Evolutionary conservation across 2,329 filamentous ascomycete genomes (phyloP), one percentile per base, ranked within the genome.

Genomic region (Neoarthrinium moseri): DNA sequence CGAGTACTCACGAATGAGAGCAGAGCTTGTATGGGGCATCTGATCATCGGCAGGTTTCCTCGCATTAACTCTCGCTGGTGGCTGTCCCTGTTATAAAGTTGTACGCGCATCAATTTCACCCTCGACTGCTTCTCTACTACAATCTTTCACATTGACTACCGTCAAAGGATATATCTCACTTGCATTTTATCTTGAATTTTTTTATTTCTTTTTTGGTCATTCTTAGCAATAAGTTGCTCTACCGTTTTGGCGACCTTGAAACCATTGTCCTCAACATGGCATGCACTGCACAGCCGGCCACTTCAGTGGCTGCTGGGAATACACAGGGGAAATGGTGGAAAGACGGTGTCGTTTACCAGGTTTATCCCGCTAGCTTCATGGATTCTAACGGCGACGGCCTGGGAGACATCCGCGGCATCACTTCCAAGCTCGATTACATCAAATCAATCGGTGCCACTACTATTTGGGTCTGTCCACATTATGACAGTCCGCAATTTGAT

Each of bases 361-460:
- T 45, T 10, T 45, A 45, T 13, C 43, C 43, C 13, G 33, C 43
- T 15, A 38, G 33, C 35, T 45, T 45, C 34, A 37, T 33, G 27
- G 33, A 37, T 26, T 37, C 22, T 8, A 39, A 45, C 22, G 35
- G 33, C 8, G 33, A 37, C 12, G 43, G 43, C n/a, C 18, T 30
- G 3, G 43, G 43, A 0, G 33, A 37, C 49, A 65, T 81, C 4
- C 68, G 66, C 1, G 77, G 77, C 29, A 77, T 81, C 51, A 72
- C 78, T 13, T 70, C 69, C 44, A 74, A 78, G 56, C 58, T 81
- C 3, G 74, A 77, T 51, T 80, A 80, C 50, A 60, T 77, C 47
- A 64, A 66, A 39, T 62, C 66, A n/a, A 65, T 77, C 17, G 80
- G 79, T 1, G 62, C 75, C 4, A 73, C 77, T 50, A 70, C 76